Evolutionary conservation across 176 grass and related monocot genomes (phyloP).

Genomic region (Cenchrus purpureus): DNA sequence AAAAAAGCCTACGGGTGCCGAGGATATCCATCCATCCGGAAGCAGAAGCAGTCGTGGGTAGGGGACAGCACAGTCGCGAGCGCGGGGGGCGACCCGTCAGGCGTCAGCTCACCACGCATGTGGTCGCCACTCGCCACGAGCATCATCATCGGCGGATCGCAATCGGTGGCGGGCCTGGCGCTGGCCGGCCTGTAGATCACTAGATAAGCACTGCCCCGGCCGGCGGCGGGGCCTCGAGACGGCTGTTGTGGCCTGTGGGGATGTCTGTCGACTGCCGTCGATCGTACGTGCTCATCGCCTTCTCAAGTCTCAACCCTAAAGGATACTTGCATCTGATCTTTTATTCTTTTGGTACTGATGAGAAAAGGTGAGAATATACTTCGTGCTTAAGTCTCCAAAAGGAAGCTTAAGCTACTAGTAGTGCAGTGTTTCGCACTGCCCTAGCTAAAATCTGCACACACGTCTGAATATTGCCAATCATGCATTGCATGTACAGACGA

Average conservation of each 20-base stretch:
- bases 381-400: conserved; percentile 35
- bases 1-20: conserved; percentile 33
- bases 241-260: conserved; percentile 3
- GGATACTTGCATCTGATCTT: neutral
- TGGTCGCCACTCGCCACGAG: conserved; percentile 41
- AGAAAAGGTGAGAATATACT: conserved; percentile 21
- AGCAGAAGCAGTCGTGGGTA: neutral
- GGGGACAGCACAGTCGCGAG: conserved; percentile 41
- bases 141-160: conserved; percentile 1
- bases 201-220: conserved; percentile 28
- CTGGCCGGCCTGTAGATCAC: neutral
- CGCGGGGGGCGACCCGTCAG: neutral
- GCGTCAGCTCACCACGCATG: conserved; percentile 44
- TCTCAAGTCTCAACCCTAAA: conserved; percentile 23
- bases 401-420: neutral
- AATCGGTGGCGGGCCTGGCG: neutral
- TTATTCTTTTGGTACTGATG: too few relatives aligned
- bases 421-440: neutral
- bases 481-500: neutral
- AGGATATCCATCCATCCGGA: conserved; percentile 45
- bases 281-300: conserved; percentile 2
- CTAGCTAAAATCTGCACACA: neutral
- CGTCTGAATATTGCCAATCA: neutral
- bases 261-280: neutral
- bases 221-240: neutral